Evolutionary conservation across 1,284 basidiomycete genomes (phyloP).

Genomic region (Somion occarium): DNA sequence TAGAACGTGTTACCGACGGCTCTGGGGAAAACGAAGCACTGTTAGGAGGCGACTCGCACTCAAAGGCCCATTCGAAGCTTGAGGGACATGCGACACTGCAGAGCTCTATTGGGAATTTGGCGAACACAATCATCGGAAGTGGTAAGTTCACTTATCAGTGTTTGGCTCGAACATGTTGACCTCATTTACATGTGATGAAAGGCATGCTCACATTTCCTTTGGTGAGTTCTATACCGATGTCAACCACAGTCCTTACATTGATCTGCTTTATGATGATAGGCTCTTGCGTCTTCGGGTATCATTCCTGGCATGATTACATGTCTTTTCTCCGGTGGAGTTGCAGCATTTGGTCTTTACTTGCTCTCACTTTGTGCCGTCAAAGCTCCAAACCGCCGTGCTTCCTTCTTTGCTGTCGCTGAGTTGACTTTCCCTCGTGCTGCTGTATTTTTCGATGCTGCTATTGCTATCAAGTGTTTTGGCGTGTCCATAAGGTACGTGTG

Average conservation of each 20-base stretch:
- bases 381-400: constrained; percentile 71
- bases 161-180: not conserved
- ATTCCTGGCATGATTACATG: constrained; percentile 89
- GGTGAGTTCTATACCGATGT: constrained; percentile 35
- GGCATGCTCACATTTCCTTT: constrained; percentile 83
- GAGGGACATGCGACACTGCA: constrained; percentile 57
- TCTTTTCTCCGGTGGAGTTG: constrained; percentile 77
- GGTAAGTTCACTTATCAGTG: constrained; percentile 44
- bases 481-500: constrained; percentile 87
- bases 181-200: constrained; percentile 23
- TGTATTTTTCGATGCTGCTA: constrained; percentile 88
- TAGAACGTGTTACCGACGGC: not conserved
- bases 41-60: constrained; percentile 37
- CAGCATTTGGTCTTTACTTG: constrained; percentile 87
- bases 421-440: constrained; percentile 84
- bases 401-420: constrained; percentile 84
- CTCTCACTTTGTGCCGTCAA: constrained; percentile 84
- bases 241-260: not conserved
- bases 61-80: constrained; percentile 23
- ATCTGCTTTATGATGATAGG: constrained; percentile 37
- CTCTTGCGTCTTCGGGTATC: constrained; percentile 81
- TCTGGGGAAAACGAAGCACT: constrained; percentile 44
- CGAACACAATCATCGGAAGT: constrained; percentile 87
- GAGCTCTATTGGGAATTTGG: constrained; percentile 72
- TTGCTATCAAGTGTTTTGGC: constrained; percentile 96